phyloP scores from a whole-genome alignment of 371 early-diverging fungal species.

The Actinomucor elegans region DNA sequence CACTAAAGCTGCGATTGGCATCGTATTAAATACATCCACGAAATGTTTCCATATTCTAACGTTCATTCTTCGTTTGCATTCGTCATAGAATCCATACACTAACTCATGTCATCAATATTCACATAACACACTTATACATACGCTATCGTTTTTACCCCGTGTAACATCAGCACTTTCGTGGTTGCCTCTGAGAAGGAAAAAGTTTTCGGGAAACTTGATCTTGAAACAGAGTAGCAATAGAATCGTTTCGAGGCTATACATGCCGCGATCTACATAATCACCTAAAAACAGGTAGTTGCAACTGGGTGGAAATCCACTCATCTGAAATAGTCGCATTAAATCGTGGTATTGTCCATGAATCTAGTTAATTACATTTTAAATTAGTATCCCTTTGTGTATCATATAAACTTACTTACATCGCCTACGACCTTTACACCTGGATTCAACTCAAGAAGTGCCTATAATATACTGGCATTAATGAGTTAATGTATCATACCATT shows the following conservation, averaged over 20 bases:
- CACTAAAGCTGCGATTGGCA: constrained; percentile 94
- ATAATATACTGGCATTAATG: too few relatives aligned
- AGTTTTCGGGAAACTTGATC: constrained; percentile 95
- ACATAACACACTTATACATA: not conserved
- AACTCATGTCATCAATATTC: not conserved
- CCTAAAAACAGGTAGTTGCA: constrained; percentile 93
- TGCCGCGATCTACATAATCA: constrained; percentile 98
- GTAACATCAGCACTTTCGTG: constrained; percentile 97
- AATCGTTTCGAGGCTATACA: constrained; percentile 94
- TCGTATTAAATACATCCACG: constrained; percentile 94
- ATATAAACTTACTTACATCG: constrained; percentile 53
- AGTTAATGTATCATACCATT: too few relatives aligned
- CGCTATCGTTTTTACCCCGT: constrained; percentile 54
- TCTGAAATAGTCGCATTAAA: constrained; percentile 84
- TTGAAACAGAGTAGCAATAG: constrained; percentile 92
- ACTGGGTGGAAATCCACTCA: constrained; percentile 82
- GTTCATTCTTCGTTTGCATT: constrained; percentile 93
- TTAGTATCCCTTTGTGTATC: not conserved
- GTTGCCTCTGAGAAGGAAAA: constrained; percentile 95
- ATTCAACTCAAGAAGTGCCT: constrained; percentile 86
- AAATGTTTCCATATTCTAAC: constrained; percentile 95
- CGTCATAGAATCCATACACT: constrained; percentile 98
- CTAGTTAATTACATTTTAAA: constrained; percentile 10
- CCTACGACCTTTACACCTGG: constrained; percentile 95
- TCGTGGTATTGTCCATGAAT: constrained; percentile 94